Percentiles rank a stretch among this genome's conserved stretches.
These are phyloP conservation scores for Saccharomycopsis fermentans DNA, from an alignment of 805 yeast genomes.

Conservation along the genomic window DNA sequence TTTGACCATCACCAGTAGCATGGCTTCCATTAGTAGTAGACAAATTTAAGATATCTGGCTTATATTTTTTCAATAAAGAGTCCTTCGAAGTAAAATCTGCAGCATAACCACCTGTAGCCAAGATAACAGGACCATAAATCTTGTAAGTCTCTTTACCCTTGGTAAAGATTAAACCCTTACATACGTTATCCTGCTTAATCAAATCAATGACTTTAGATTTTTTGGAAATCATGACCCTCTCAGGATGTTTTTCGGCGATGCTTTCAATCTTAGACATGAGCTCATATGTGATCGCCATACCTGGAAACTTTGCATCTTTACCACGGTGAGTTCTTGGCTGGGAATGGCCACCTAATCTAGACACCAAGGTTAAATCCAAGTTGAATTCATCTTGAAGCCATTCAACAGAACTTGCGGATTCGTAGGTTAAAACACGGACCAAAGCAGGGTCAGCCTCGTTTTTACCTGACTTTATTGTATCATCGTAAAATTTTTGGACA, in stretches of 20 bases:
- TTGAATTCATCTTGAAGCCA: constrained; percentile 62
- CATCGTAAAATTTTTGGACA: constrained; percentile 48
- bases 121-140: constrained; percentile 42
- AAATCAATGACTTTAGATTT: constrained; percentile 36
- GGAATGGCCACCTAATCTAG: constrained; percentile 79
- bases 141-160: constrained; percentile 17
- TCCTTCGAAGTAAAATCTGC: constrained; percentile 43
- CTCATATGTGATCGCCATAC: constrained; percentile 52
- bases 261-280: constrained; percentile 41
- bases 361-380: constrained; percentile 54
- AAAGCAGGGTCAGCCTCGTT: constrained; percentile 47
- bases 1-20: constrained; percentile 57
- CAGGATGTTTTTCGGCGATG: constrained; percentile 34
- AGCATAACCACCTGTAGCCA: constrained; percentile 61
- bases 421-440: constrained; percentile 48
- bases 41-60: constrained; percentile 46
- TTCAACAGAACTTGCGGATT: constrained; percentile 56
- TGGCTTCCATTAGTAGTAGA: constrained; percentile 55
- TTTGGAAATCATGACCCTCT: constrained; percentile 31
- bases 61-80: constrained; percentile 42
- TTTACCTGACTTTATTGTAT: constrained; percentile 59
- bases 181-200: constrained; percentile 24
- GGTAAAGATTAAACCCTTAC: constrained; percentile 16
- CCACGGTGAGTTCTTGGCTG: constrained; percentile 77
- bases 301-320: constrained; percentile 52